Percentiles rank a stretch among this genome's conserved stretches.
Conservation (phyloP, 2,329 filamentous ascomycete species). For the Xylaria digitata region DNA sequence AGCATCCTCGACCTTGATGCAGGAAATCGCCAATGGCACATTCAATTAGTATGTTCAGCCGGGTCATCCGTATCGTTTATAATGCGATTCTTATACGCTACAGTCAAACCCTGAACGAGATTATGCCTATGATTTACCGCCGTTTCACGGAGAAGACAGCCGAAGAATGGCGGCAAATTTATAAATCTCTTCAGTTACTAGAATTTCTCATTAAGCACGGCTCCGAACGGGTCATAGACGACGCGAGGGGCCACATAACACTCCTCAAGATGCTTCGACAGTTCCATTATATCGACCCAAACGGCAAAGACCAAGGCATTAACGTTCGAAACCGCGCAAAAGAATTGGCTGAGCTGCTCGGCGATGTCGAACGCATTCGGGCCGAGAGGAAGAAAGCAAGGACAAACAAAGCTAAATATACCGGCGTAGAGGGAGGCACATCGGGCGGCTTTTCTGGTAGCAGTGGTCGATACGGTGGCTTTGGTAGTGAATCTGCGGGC, state of each 20-base stretch:
- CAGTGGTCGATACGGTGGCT: conserved; percentile 81
- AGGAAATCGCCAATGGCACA: conserved; percentile 97
- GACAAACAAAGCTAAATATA: conserved; percentile 91
- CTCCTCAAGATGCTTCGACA: conserved; percentile 98
- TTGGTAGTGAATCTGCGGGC: conserved; percentile 85
- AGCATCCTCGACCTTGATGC: conserved; percentile 84
- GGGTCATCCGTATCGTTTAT: neutral
- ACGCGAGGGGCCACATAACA: conserved; percentile 93
- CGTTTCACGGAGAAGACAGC: conserved; percentile 98
- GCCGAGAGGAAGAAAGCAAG: conserved; percentile 89
- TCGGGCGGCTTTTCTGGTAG: conserved; percentile 68
- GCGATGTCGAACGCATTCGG: conserved; percentile 90
- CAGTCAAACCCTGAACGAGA: conserved; percentile 96
- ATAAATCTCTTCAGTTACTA: conserved; percentile 96
- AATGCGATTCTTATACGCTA: conserved; percentile 21
- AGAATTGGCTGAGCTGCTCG: conserved; percentile 91
- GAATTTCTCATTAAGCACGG: conserved; percentile 98
- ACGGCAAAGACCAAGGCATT: conserved; percentile 97
- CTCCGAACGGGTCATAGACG: conserved; percentile 96
- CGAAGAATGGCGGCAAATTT: conserved; percentile 99
- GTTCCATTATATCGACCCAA: conserved; percentile 95
- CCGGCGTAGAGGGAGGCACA: conserved; percentile 86
- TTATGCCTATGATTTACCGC: conserved; percentile 99
- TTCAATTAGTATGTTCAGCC: conserved; percentile 86
- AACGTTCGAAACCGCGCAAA: conserved; percentile 98